Conservation (phyloP, 2,329 filamentous ascomycete genomes). For the Elsinoe arachidis region DNA sequence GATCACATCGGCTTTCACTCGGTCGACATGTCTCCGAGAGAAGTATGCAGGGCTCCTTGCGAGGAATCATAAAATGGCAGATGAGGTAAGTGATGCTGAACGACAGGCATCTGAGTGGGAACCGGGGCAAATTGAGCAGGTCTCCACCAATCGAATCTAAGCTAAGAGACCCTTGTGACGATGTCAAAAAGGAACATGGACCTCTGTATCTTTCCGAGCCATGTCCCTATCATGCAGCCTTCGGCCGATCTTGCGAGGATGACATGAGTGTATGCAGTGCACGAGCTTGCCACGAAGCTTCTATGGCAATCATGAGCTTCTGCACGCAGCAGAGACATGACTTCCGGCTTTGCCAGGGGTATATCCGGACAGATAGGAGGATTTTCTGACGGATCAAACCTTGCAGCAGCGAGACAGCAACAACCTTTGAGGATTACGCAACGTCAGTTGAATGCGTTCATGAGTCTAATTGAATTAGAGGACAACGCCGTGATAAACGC, state of each 20-base stretch:
- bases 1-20: neutral
- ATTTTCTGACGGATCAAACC: constrained; percentile 3
- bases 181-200: no score
- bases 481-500: neutral
- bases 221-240: neutral
- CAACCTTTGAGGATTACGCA: constrained; percentile 3
- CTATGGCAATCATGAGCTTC: neutral
- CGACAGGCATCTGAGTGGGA: neutral
- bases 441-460: neutral
- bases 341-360: neutral
- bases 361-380: constrained; percentile 3
- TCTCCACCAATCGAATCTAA: no score
- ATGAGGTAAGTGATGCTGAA: neutral
- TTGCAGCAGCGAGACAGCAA: neutral
- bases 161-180: no score
- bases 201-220: no score
- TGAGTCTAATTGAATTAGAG: neutral
- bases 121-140: no score
- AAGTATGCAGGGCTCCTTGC: neutral
- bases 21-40: constrained; percentile 1
- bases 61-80: neutral
- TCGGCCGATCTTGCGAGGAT: neutral
- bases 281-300: neutral
- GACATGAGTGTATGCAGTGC: neutral
- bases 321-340: neutral